Conservation (phyloP, 768 basidiomycete genomes). For the Calocybe gangraenosa region DNA sequence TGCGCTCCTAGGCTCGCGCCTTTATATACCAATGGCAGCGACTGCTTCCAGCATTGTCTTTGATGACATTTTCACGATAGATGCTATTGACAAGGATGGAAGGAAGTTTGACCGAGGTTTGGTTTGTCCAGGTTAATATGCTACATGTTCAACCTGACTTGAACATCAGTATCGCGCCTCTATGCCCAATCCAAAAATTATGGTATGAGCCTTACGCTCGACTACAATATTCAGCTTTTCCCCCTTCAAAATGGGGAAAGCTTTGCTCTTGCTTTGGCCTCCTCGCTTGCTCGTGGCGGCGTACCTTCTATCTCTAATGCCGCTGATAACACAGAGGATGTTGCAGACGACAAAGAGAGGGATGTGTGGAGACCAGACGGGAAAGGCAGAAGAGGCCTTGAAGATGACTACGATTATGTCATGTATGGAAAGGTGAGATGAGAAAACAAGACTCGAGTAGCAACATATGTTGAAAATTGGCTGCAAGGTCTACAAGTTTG, state of each 20-base stretch:
- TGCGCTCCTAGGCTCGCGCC: no score
- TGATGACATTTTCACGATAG: conserved; percentile 89
- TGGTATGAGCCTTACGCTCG: conserved; percentile 89
- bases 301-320: conserved; percentile 36
- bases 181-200: conserved; percentile 88
- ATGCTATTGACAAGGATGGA: conserved; percentile 83
- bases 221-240: conserved; percentile 92
- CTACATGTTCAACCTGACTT: not conserved
- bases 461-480: no score
- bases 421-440: conserved; percentile 91
- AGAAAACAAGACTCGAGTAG: no score
- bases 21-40: conserved; percentile 39
- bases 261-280: conserved; percentile 84
- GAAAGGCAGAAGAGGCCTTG: conserved; percentile 75
- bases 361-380: conserved; percentile 85
- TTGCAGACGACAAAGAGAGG: conserved; percentile 66
- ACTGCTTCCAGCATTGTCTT: conserved; percentile 78
- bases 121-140: conserved; percentile 20
- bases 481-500: conserved; percentile 90
- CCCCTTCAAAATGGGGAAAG: conserved; percentile 63
- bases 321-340: conserved; percentile 46
- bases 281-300: conserved; percentile 64
- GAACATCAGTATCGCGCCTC: conserved; percentile 76
- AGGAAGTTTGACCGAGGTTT: conserved; percentile 97
- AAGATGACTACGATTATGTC: conserved; percentile 97